Evolutionary conservation across 2,329 filamentous ascomycete genomes (phyloP).

Genomic region (Monilinia fructicola): DNA sequence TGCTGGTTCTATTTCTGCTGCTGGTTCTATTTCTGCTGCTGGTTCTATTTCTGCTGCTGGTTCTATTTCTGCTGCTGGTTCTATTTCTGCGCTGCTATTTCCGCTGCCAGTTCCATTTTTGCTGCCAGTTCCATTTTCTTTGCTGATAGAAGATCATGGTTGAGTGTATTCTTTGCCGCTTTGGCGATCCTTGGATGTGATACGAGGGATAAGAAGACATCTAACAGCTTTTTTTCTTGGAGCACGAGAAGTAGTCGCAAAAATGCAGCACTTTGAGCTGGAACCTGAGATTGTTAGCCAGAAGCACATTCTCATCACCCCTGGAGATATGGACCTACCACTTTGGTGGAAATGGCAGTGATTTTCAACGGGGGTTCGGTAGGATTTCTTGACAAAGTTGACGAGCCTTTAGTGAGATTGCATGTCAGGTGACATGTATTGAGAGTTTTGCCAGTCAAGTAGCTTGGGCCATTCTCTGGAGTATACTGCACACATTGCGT

Average conservation of each 20-base stretch:
- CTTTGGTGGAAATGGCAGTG: neutral
- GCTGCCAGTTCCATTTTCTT: no score
- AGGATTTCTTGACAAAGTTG: neutral
- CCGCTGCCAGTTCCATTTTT: neutral
- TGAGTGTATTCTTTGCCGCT: neutral
- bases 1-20: neutral
- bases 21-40: neutral
- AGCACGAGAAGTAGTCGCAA: slow-evolving; percentile 13
- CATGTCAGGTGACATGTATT: neutral
- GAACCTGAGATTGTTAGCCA: neutral
- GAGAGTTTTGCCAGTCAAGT: neutral
- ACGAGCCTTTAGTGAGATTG: neutral
- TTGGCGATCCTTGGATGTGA: neutral
- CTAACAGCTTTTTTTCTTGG: slow-evolving; percentile 3
- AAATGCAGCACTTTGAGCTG: neutral
- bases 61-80: neutral
- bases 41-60: neutral
- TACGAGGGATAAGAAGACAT: neutral
- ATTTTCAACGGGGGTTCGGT: neutral
- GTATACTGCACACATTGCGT: neutral
- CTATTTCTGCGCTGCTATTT: no score
- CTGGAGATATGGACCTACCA: neutral
- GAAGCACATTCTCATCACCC: neutral
- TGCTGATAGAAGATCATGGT: no score
- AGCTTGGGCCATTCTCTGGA: neutral